These are phyloP conservation scores for Handroanthus guayacan DNA, from an alignment of 257 asterid species.

Conservation along the genomic window DNA sequence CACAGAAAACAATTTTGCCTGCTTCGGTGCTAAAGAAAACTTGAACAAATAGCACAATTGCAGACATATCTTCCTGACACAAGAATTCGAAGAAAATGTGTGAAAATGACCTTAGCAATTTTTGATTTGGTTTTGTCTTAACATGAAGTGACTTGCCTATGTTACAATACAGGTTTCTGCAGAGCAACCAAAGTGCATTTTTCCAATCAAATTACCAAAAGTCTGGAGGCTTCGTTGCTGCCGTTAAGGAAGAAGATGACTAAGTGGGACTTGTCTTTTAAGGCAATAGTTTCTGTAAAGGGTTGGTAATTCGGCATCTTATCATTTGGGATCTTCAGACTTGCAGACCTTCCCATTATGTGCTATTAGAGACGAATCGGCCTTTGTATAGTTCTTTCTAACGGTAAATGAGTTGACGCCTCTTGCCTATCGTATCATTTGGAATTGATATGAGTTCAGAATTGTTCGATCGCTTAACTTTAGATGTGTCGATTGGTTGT, in stretches of 20 bases:
- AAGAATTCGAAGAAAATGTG: too few species aligned
- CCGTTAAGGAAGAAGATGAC: constrained; percentile 39
- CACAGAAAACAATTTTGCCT: not conserved
- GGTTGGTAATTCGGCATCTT: not conserved
- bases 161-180: constrained; percentile 56
- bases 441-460: too few species aligned
- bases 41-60: too few species aligned
- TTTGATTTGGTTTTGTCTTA: not conserved
- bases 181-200: constrained; percentile 53
- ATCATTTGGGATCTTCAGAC: not conserved
- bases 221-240: constrained; percentile 27
- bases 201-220: constrained; percentile 44
- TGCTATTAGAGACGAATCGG: not conserved
- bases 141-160: not conserved
- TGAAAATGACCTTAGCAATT: not conserved
- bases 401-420: not conserved
- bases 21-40: not conserved
- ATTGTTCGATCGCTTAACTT: too few species aligned
- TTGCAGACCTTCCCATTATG: not conserved
- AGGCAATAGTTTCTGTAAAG: not conserved
- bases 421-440: not conserved
- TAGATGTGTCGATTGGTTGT: too few species aligned
- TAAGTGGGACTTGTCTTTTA: not conserved
- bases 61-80: too few species aligned
- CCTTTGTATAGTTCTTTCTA: constrained; percentile 1